Base-by-base conservation (phyloP, 352 stramenopile genomes). In the Heterotrichella gracilis region DNA sequence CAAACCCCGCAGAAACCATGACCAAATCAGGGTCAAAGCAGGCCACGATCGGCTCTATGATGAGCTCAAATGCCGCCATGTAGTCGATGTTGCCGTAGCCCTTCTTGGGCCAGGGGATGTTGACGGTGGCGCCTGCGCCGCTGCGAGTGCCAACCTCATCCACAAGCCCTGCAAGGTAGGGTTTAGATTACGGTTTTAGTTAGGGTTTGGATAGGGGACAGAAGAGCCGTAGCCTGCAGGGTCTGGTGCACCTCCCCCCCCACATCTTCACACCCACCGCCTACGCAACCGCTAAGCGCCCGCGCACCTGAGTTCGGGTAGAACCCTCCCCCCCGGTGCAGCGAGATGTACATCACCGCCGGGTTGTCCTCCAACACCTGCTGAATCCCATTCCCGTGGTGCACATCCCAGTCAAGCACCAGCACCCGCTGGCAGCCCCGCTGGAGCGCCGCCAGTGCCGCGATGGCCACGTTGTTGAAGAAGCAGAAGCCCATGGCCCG, bases 1-100 rank as follows among this genome's bases (percentile, higher is more conserved):
- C 89, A 75, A 96, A 96, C 2, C 89, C 89, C 25, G 88, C 86
- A 21, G 82, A 92, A 66, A 96, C 77, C 64, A 96, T 82, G 32
- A 96, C 85, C 4, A 95, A 75, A 72, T 96, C 85, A 22, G 89
- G 88, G 22, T 78, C 74, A 74, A 93, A 95, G 25, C 76, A 74
- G 25, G 84, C 79, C 69, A 93, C 83, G 21, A 78, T 78, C 0
- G 87, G 86, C 64, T 90, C 76, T 9, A 96, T 79, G 25, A 85
- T 68, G 25, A 63, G 14, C 73, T 79, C 71, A 68, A 81, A 88
- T 14, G 79, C 79, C 2, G 71, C 73, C 14, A 79, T 72, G 68
- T 89, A 91, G 68, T 84, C 80, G 9, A 74, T 68, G 64, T 84
- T 78, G 17, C 79, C 76, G 67, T 78, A 74, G 17, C 71, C 73